Evolutionary conservation across 2,329 filamentous ascomycete species (phyloP).

Genomic region (Leptographium lundbergii): DNA sequence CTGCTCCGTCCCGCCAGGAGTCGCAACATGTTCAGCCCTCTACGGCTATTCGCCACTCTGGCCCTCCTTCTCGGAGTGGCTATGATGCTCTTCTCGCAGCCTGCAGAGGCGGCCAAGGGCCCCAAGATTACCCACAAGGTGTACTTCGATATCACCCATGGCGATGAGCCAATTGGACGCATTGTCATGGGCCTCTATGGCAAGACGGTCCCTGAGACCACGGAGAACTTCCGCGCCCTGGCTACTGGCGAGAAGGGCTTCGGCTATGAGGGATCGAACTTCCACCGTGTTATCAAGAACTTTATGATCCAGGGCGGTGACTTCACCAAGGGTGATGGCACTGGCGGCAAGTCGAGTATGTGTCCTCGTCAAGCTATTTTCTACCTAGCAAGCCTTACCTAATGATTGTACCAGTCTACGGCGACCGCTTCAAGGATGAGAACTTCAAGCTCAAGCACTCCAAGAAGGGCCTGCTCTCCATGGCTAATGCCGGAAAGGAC

Average conservation of each 20-base stretch:
- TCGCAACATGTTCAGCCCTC: slow-evolving; percentile 55
- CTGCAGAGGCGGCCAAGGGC: slow-evolving; percentile 64
- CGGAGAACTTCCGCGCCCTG: slow-evolving; percentile 64
- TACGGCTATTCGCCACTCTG: slow-evolving; percentile 57
- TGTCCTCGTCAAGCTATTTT: slow-evolving; percentile 12
- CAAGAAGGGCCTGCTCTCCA: slow-evolving; percentile 72
- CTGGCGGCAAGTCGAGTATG: slow-evolving; percentile 73
- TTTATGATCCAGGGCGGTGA: slow-evolving; percentile 92
- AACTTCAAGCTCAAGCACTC: slow-evolving; percentile 93
- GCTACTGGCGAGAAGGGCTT: slow-evolving; percentile 79
- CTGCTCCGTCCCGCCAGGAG: neutral
- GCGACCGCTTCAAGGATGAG: slow-evolving; percentile 73
- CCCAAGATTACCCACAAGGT: slow-evolving; percentile 96
- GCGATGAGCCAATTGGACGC: slow-evolving; percentile 59
- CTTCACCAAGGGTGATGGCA: slow-evolving; percentile 73
- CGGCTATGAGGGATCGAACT: slow-evolving; percentile 67
- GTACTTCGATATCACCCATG: slow-evolving; percentile 73
- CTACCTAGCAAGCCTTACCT: neutral
- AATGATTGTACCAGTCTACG: slow-evolving; percentile 50
- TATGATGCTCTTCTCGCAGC: slow-evolving; percentile 64
- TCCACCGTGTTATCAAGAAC: slow-evolving; percentile 82
- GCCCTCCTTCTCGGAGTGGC: slow-evolving; percentile 65
- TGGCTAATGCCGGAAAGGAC: slow-evolving; percentile 75
- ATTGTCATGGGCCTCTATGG: slow-evolving; percentile 77
- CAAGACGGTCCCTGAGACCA: slow-evolving; percentile 70